Evolutionary conservation across 1,284 basidiomycete species (phyloP).

Genomic region (Pseudozyma thailandica): DNA sequence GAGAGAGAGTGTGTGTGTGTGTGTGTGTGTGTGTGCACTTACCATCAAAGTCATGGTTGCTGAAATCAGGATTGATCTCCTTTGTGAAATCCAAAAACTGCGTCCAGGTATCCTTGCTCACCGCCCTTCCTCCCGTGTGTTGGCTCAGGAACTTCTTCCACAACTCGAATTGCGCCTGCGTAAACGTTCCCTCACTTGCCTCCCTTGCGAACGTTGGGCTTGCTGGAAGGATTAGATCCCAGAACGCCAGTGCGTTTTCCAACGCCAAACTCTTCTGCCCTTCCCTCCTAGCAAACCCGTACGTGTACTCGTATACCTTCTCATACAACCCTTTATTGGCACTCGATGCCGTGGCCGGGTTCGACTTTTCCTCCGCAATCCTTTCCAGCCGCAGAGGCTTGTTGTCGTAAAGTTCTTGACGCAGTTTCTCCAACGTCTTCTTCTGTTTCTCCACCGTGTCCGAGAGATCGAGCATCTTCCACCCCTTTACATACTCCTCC

Average conservation of each 20-base stretch:
- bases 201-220: constrained; percentile 75
- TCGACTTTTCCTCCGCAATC: constrained; percentile 43
- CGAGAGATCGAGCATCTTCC: constrained; percentile 54
- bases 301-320: constrained; percentile 87
- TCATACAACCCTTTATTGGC: constrained; percentile 72
- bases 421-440: constrained; percentile 42
- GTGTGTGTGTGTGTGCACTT: no score
- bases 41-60: constrained; percentile 88
- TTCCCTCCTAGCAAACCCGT: constrained; percentile 81
- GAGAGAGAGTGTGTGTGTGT: background rate
- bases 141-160: constrained; percentile 85
- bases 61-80: constrained; percentile 81
- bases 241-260: constrained; percentile 83
- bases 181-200: constrained; percentile 73
- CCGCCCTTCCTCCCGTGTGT: constrained; percentile 77
- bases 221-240: constrained; percentile 83
- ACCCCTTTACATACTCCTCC: constrained; percentile 58
- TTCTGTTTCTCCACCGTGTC: constrained; percentile 58
- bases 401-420: constrained; percentile 53
- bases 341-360: constrained; percentile 26
- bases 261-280: constrained; percentile 75
- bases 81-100: constrained; percentile 83
- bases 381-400: constrained; percentile 42
- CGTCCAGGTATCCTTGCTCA: constrained; percentile 93
- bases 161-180: constrained; percentile 76